Conservation (phyloP, 225 moss, liverwort and hornwort genomes). For the Pseudoscleropodium purum region DNA sequence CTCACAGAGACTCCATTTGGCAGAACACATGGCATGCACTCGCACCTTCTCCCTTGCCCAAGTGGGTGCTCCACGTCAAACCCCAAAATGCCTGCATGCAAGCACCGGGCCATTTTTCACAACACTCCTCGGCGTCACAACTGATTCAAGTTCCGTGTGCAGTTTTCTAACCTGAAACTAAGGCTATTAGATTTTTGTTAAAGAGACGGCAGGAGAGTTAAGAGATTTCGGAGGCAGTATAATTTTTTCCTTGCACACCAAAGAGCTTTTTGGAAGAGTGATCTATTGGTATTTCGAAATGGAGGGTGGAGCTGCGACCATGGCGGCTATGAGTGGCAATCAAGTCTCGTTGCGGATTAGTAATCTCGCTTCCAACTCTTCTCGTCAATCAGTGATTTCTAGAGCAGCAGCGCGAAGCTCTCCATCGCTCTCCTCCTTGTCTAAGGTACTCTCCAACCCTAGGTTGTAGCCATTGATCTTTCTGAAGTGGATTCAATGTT, state of each 20-base stretch:
- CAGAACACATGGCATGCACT: neutral
- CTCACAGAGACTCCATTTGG: neutral
- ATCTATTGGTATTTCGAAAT: neutral
- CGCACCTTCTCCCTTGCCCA: neutral
- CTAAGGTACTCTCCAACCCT: neutral
- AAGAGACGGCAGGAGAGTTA: neutral
- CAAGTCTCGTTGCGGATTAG: neutral
- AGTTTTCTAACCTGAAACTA: neutral
- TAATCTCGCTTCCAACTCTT: neutral
- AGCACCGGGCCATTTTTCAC: neutral
- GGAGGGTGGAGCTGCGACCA: neutral
- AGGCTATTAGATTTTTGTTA: neutral
- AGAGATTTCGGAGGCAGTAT: neutral
- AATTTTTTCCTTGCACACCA: neutral
- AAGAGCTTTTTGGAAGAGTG: neutral
- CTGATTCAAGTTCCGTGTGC: neutral
- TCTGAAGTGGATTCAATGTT: neutral
- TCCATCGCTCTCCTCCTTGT: neutral
- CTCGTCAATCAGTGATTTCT: neutral
- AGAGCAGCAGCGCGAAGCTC: neutral
- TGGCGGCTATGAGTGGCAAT: slow-evolving; percentile 1
- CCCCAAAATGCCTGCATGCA: neutral
- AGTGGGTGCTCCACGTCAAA: neutral
- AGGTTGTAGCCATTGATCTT: neutral
- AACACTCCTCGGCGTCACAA: neutral